Percentiles rank a stretch among this genome's conserved stretches.
Evolutionary conservation across 805 yeast genomes (phyloP).

Genomic region (Saccharomycopsis sp.): DNA sequence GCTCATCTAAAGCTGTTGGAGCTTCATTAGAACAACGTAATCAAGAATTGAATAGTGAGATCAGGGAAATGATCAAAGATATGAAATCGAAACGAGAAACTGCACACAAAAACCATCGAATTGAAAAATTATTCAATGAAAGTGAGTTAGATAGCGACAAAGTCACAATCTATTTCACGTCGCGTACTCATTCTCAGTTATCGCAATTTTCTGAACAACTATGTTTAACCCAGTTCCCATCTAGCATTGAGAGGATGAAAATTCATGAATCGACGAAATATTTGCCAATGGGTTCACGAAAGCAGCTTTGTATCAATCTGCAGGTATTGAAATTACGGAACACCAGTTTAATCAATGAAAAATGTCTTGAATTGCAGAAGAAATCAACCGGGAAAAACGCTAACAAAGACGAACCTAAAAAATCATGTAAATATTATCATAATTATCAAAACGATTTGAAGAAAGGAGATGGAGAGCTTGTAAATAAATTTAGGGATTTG

Average conservation of each 20-base stretch:
- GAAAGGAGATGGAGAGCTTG: constrained; percentile 23
- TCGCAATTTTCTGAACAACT: constrained; percentile 74
- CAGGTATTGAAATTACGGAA: constrained; percentile 44
- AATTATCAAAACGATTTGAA: constrained; percentile 26
- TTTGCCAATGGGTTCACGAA: constrained; percentile 73
- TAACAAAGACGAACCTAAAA: constrained; percentile 11
- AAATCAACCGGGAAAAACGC: constrained; percentile 23
- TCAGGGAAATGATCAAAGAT: constrained; percentile 39
- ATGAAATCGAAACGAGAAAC: constrained; percentile 29
- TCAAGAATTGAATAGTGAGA: constrained; percentile 37
- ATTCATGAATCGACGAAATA: constrained; percentile 52
- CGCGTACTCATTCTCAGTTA: constrained; percentile 88
- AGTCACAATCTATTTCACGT: constrained; percentile 58
- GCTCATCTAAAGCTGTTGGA: no score
- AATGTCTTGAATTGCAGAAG: constrained; percentile 66
- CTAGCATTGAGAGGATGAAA: constrained; percentile 28
- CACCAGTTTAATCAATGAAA: constrained; percentile 62
- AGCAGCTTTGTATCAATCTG: constrained; percentile 75
- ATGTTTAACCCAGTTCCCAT: constrained; percentile 51
- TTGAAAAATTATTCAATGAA: constrained; percentile 19
- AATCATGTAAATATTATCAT: constrained; percentile 37
- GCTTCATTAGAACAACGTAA: constrained; percentile 25
- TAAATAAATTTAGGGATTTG: constrained; percentile 40
- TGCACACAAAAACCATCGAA: constrained; percentile 19
- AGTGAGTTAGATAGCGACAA: constrained; percentile 23